Base-by-base conservation (phyloP, 2,329 filamentous ascomycete species). In the Huntiella omanensis region DNA sequence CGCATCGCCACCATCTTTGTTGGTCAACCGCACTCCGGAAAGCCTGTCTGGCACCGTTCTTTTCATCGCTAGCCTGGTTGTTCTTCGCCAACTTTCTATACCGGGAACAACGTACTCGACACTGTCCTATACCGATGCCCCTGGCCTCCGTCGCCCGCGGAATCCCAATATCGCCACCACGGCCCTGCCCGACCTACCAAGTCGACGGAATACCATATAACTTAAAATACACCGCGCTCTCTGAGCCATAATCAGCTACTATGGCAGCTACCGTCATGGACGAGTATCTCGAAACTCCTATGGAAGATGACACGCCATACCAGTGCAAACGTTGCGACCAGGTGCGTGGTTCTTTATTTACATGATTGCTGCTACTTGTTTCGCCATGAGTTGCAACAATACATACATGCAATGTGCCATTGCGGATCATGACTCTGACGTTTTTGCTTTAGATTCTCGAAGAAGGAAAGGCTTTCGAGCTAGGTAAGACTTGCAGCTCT, bases 381-480 rank as follows among this genome's bases (percentile, higher is more conserved):
- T 28, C 22, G 22, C 6, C 8, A 28, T 28, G 22, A 28, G 22
- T 28, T 28, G 22, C 22, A 28, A 7, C 22, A 28, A 28, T 28
- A 28, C 22, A 28, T 28, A 28, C 22, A 28, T 28, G 22, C 22
- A 28, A 28, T 28, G 22, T 28, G 22, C 22, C 22, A 28, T 28
- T 28, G 22, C 22, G 22, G 37, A 40, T 40, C 16, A 16, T 40
- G 22, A 40, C 16, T 47, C 48, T 48, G 49, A 44, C 43, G 19
- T 45, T 48, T 50, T 43, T 48, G 46, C 48, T 56, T 48, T 60
- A 95, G 86, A 94, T 96, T 54, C 73, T 98, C 15, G 91, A 98
- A 64, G 91, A 98, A 70, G 91, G 91, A 56, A 96, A 96, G 64
- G 91, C 91, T 45, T 98, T 94, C 57, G 91, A 98, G 66, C 73